Conservation (phyloP, 139 green algal genomes). For the Picochlorum sp. region DNA sequence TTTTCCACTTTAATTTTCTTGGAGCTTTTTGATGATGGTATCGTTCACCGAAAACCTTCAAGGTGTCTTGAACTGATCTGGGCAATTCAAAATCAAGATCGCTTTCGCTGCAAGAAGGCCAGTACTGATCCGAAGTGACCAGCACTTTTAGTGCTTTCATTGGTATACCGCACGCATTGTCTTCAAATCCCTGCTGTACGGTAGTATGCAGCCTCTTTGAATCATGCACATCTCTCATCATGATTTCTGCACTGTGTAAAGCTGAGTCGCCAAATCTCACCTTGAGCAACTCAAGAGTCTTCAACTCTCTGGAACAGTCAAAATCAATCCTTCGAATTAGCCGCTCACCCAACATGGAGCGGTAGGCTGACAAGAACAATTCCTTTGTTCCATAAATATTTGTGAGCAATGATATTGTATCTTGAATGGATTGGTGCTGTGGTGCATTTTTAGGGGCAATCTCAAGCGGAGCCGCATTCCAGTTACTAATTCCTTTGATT, state of each 20-base stretch:
- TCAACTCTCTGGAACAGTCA: slow-evolving; percentile 72
- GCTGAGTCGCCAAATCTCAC: slow-evolving; percentile 77
- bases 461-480: slow-evolving; percentile 29
- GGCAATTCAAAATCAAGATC: slow-evolving; percentile 45
- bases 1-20: slow-evolving; percentile 77
- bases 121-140: slow-evolving; percentile 82
- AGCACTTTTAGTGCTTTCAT: slow-evolving; percentile 39
- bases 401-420: slow-evolving; percentile 75
- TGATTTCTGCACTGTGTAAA: slow-evolving; percentile 65
- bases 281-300: slow-evolving; percentile 92
- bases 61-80: slow-evolving; percentile 12
- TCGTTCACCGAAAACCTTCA: slow-evolving; percentile 35
- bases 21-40: slow-evolving; percentile 78
- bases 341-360: slow-evolving; percentile 69
- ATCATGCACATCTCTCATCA: slow-evolving; percentile 81
- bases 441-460: slow-evolving; percentile 21
- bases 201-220: slow-evolving; percentile 78
- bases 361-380: slow-evolving; percentile 88
- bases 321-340: slow-evolving; percentile 73
- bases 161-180: slow-evolving; percentile 11
- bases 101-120: slow-evolving; percentile 50
- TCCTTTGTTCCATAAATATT: slow-evolving; percentile 77
- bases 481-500: slow-evolving; percentile 20
- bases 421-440: slow-evolving; percentile 9
- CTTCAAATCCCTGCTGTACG: slow-evolving; percentile 31